These are phyloP conservation scores for Cystobasidium slooffiae DNA, from an alignment of 1,284 basidiomycete genomes.

Conservation along the genomic window DNA sequence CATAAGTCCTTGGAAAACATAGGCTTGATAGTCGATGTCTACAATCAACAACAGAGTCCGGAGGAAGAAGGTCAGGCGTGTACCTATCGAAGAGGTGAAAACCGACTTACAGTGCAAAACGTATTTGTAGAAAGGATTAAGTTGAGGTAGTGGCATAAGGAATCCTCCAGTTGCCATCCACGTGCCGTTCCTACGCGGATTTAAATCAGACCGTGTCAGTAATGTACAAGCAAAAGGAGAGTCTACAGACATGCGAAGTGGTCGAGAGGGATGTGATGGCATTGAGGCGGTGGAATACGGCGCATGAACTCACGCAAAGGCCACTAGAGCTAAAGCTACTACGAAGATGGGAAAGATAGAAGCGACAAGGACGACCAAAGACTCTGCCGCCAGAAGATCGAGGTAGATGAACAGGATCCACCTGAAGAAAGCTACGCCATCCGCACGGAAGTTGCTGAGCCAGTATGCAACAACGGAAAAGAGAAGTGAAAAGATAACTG, in stretches of 20 bases:
- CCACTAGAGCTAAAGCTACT: constrained; percentile 65
- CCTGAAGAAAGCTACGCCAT: constrained; percentile 63
- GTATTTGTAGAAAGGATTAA: constrained; percentile 67
- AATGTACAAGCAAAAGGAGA: too few species aligned
- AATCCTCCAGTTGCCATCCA: constrained; percentile 62
- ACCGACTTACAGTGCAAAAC: constrained; percentile 61
- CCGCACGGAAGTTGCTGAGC: constrained; percentile 62
- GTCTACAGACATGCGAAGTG: too few species aligned
- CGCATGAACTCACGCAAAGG: constrained; percentile 57
- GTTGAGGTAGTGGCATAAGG: constrained; percentile 62
- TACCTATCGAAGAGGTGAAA: constrained; percentile 40
- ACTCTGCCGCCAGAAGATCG: constrained; percentile 65
- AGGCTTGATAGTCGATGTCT: constrained; percentile 56
- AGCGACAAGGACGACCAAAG: constrained; percentile 64
- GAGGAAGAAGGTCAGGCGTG: constrained; percentile 34
- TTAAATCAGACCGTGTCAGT: constrained; percentile 45
- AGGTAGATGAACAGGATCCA: constrained; percentile 66
- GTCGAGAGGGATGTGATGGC: too few species aligned
- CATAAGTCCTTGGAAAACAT: constrained; percentile 59
- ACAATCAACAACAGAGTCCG: constrained; percentile 57
- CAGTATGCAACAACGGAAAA: constrained; percentile 53
- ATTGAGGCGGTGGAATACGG: too few species aligned
- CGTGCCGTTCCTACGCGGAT: constrained; percentile 61
- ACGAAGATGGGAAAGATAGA: constrained; percentile 66
- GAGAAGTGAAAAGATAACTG: constrained; percentile 13